Base-by-base conservation (phyloP, 202 grass and related monocot species). In the Bolboschoenoplectus hybrid region DNA sequence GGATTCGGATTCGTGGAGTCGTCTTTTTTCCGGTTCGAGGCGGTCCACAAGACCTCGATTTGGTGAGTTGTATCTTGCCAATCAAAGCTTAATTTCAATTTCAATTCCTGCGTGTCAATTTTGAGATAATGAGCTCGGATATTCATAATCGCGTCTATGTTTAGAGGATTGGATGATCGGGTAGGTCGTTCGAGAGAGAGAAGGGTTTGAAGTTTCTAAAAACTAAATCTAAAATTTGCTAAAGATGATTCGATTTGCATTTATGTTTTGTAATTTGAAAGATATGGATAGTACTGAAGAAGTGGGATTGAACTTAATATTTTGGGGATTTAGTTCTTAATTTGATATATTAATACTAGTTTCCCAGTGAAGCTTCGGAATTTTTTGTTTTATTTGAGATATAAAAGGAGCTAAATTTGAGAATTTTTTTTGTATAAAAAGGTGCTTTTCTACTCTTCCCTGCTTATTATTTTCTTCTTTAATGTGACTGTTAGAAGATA, bases 1-100 rank as follows among this genome's bases (percentile, higher is more conserved):
- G 85, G 85, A 86, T 76, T 51, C 74, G 40, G 84, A 85, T 78
- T 85, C 69, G 9, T 85, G 84, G 84, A 66, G 17, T 63, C 84
- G 84, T 63, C 69, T 85, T 67, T 85, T 70, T 11, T 84, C 81
- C 41, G 61, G 39, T n/a, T 72, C 70, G 10, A 55, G 74, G 63
- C 75, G 78, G 14, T 63, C 74, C 43, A 56, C 80, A 3, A 76
- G 78, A 81, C 51, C 85, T 43, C 85, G 85, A 86, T 81, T 62
- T 26, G 85, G 85, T 86, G 57, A 86, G 85, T 40, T 66, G 26
- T 57, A 60, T 60, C 47, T 60, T 1, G 2, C 60, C 35, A 56
- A 56, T 52, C 55, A 10, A 1, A 39, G 75, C 51, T 58, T 39
- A 56, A 6, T 52, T 44, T 80, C 13, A 56, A 6, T 52, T 44